Evolutionary conservation across 768 basidiomycete genomes (phyloP), one percentile per base, ranked within the genome.

Genomic region (Rhizopogon sp.): DNA sequence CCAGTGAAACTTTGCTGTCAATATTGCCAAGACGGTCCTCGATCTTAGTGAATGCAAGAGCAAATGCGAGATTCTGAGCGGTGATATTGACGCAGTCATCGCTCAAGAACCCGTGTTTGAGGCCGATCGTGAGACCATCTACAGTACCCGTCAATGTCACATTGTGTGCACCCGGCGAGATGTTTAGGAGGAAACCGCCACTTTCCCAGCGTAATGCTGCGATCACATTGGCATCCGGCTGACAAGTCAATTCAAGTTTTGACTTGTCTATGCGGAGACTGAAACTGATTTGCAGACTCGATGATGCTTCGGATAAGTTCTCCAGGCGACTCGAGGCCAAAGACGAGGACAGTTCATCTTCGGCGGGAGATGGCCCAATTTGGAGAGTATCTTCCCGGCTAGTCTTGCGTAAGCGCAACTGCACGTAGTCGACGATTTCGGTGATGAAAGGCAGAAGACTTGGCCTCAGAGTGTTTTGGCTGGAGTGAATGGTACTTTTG

Each of bases 241-340:
- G 84, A 60, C 96, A 98, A 1, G 89, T 91, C 28, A 98, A 73
- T 56, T 89, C 85, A 49, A 98, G 77, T 53, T 80, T 85, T 0
- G 96, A 98, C 64, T 87, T 81, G 64, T 98, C 93, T 60, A 98
- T 96, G 29, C 91, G 89, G 35, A 98, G 77, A 61, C 91, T 93
- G 71, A 97, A 83, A 57, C 82, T 88, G 60, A 96, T 82, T 53
- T 85, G 84, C 66, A 93, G 74, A 56, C 80, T 77, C 17, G 79
- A 75, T 17, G 72, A 53, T 16, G 68, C 53, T 40, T 70, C 58
- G 29, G 62, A 54, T 31, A 63, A 55, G 20, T 60, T 58, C 9
- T 56, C 41, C 6, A 52, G 31, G 1, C 55, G 52, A 5, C 29
- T 44, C 29, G 72, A 50, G 72, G 64, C 40, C 63, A 45, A 42